These are phyloP conservation scores for Coniferiporia sulphurascens DNA, from an alignment of 1,284 basidiomycete genomes.

Conservation along the genomic window DNA sequence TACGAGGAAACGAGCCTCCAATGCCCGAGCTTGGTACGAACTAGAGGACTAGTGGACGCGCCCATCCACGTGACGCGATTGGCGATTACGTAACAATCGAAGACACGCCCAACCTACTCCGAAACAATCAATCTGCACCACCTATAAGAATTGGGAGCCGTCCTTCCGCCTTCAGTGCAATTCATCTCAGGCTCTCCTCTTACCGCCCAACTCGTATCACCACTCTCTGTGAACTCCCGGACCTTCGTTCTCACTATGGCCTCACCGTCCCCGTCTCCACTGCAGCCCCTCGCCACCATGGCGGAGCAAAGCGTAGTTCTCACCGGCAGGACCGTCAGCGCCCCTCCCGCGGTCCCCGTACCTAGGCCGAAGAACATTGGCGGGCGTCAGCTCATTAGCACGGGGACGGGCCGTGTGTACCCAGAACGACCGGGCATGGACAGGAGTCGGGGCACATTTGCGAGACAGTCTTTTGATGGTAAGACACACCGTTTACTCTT, in stretches of 20 bases:
- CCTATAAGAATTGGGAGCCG: not conserved
- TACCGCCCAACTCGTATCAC: not conserved
- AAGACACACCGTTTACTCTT: not conserved
- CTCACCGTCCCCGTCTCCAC: too few species aligned
- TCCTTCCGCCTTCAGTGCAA: not conserved
- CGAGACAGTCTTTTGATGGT: not conserved
- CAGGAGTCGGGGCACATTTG: not conserved
- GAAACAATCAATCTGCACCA: not conserved
- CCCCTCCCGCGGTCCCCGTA: too few species aligned
- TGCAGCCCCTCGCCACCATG: not conserved
- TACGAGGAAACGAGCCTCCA: too few species aligned
- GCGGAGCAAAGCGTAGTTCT: not conserved
- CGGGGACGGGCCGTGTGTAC: not conserved
- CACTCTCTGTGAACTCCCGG: not conserved
- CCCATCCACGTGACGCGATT: too few species aligned
- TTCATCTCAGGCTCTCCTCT: not conserved
- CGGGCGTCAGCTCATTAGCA: not conserved
- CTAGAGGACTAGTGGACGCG: too few species aligned
- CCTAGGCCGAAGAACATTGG: not conserved
- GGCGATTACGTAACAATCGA: too few species aligned
- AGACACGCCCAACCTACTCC: too few species aligned
- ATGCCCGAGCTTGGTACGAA: too few species aligned
- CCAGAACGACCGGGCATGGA: not conserved
- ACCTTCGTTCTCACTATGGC: too few species aligned
- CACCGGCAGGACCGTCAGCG: not conserved